Percentiles rank a stretch among this genome's conserved stretches.
phyloP scores from a whole-genome alignment of 2,329 filamentous ascomycete species.

The Epichloe gansuensis region DNA sequence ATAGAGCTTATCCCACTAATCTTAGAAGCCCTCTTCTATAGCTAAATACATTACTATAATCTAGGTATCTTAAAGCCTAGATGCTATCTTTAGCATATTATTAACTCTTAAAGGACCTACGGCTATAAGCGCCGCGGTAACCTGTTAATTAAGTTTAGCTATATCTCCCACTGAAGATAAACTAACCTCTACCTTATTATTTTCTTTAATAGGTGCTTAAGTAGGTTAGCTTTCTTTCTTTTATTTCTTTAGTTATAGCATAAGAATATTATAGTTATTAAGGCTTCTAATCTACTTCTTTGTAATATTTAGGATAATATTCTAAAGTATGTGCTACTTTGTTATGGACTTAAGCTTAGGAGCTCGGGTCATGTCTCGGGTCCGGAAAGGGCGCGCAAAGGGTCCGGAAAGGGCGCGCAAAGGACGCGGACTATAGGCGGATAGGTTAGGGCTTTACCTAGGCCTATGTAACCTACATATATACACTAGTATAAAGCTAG shows the following conservation, averaged over 20 bases:
- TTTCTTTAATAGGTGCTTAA: background rate
- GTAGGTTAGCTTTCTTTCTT: background rate
- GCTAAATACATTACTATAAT: background rate
- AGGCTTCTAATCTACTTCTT: background rate
- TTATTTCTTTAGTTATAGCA: background rate
- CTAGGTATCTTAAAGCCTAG: background rate
- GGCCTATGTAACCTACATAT: no score
- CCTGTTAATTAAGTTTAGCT: background rate
- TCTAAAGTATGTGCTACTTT: constrained; percentile 1
- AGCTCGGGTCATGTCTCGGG: no score
- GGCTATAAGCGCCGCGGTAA: background rate
- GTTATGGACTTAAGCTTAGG: no score
- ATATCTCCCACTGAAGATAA: background rate
- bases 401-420: no score
- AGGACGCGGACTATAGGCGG: no score
- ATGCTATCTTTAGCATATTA: background rate
- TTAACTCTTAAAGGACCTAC: background rate
- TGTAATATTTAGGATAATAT: background rate
- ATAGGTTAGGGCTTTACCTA: no score
- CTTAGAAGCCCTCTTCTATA: background rate
- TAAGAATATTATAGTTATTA: background rate
- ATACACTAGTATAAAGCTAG: no score
- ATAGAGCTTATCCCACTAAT: background rate
- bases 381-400: no score
- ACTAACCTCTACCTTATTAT: background rate